Evolutionary conservation across 805 yeast species (phyloP).

Genomic region (Ogataea allantospora): DNA sequence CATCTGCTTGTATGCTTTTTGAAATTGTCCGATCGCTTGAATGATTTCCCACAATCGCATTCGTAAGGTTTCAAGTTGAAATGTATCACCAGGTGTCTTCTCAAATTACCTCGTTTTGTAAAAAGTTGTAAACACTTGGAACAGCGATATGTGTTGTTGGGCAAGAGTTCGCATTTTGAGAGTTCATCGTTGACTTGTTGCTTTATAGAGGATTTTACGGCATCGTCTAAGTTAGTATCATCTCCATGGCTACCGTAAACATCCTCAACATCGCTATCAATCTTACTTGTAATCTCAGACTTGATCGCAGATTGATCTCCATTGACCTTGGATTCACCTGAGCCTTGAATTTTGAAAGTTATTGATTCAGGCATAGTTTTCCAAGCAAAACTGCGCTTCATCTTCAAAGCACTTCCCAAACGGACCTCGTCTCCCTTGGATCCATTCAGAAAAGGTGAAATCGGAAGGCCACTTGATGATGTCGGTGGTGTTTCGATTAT

Average conservation of each 20-base stretch:
- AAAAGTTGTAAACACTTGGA: conserved; percentile 22
- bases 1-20: conserved; percentile 24
- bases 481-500: conserved; percentile 12
- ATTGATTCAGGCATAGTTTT: not conserved
- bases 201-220: conserved; percentile 10
- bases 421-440: not conserved
- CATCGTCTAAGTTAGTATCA: conserved; percentile 1
- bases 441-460: not conserved
- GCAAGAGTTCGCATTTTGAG: conserved; percentile 19
- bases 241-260: not conserved
- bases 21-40: conserved; percentile 27
- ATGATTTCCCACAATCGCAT: conserved; percentile 27
- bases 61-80: conserved; percentile 24
- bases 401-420: conserved; percentile 3
- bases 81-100: conserved; percentile 26
- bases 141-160: conserved; percentile 22
- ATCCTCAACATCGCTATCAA: no score
- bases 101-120: conserved; percentile 27
- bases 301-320: not conserved
- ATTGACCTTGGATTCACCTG: not conserved
- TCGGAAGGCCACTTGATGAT: conserved; percentile 6
- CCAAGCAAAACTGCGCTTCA: conserved; percentile 3
- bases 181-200: conserved; percentile 23
- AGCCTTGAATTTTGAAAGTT: not conserved
- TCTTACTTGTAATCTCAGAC: no score